phyloP scores from a whole-genome alignment of 1,284 basidiomycete species.

The Veloboletus limbatus region DNA sequence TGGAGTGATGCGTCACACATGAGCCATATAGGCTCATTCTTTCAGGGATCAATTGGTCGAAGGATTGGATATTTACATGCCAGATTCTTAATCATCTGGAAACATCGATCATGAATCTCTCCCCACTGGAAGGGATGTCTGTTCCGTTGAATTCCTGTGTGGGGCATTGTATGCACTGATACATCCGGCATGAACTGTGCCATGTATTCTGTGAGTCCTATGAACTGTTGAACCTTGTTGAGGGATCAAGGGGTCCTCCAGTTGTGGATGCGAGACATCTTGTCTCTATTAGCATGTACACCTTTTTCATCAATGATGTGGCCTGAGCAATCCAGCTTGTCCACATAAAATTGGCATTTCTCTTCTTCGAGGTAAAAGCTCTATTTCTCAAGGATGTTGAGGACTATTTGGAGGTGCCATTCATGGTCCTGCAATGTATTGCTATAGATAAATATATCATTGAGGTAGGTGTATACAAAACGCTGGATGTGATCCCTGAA shows the following conservation, averaged over 20 bases:
- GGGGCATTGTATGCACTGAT: slow-evolving; percentile 3
- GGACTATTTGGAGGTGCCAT: slow-evolving; percentile 25
- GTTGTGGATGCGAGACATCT: background rate
- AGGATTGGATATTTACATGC: background rate
- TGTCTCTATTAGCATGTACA: slow-evolving; percentile 26
- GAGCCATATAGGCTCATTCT: slow-evolving; percentile 39
- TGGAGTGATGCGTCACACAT: slow-evolving; percentile 41
- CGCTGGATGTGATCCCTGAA: slow-evolving; percentile 30
- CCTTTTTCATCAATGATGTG: slow-evolving; percentile 31
- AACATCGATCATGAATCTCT: background rate
- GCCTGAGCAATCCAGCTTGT: slow-evolving; percentile 19
- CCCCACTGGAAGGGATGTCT: slow-evolving; percentile 24
- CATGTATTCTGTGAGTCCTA: slow-evolving; percentile 42
- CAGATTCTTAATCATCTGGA: background rate
- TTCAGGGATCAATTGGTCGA: background rate
- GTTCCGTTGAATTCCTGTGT: slow-evolving; percentile 29
- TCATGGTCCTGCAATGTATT: background rate
- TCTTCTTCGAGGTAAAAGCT: slow-evolving; percentile 20
- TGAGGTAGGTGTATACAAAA: slow-evolving; percentile 19
- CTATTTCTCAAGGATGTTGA: slow-evolving; percentile 24
- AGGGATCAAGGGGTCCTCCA: background rate
- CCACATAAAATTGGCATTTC: background rate
- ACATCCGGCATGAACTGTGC: slow-evolving; percentile 39
- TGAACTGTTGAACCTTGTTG: slow-evolving; percentile 40
- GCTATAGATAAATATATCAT: background rate